Percentiles rank a stretch among this genome's conserved stretches.
phyloP scores from a whole-genome alignment of 1,284 basidiomycete species.

The Volvariella surrecta region DNA sequence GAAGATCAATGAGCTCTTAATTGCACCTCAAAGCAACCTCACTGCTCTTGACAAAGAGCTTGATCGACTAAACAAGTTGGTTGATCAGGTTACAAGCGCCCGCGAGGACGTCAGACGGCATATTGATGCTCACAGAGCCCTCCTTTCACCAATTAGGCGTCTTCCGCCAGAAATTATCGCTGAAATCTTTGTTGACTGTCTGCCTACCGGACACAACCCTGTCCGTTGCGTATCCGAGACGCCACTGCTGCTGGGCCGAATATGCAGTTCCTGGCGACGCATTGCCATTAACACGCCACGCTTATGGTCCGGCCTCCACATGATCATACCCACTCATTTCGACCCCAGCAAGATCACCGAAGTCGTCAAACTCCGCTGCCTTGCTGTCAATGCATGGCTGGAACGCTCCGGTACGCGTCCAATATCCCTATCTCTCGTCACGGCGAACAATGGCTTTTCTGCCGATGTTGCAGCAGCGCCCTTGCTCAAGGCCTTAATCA shows the following conservation, averaged over 20 bases:
- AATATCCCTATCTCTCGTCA: conserved; percentile 6
- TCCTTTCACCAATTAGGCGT: conserved; percentile 6
- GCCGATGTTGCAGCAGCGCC: conserved; percentile 6
- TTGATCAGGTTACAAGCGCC: not conserved
- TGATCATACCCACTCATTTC: conserved; percentile 1
- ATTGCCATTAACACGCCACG: conserved; percentile 16
- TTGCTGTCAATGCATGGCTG: conserved; percentile 7
- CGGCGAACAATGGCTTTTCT: conserved; percentile 2
- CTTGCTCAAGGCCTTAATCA: conserved; percentile 4
- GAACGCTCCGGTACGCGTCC: conserved; percentile 7
- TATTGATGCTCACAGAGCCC: conserved; percentile 1
- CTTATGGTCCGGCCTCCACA: conserved; percentile 12
- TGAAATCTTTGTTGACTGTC: conserved; percentile 17
- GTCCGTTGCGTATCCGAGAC: conserved; percentile 11
- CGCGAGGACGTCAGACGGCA: not conserved
- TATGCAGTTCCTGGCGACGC: conserved; percentile 19
- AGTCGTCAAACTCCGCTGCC: conserved; percentile 6
- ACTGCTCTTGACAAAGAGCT: not conserved
- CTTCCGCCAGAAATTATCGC: conserved; percentile 7
- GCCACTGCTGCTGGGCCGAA: conserved; percentile 16
- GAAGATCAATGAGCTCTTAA: not conserved
- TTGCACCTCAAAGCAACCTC: not conserved
- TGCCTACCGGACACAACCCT: conserved; percentile 14
- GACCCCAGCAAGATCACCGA: not conserved
- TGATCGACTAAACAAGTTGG: not conserved